Percentiles rank a stretch among this genome's conserved stretches.
Conservation (phyloP, 1,284 basidiomycete species). For the Cutaneotrichosporon cyanovorans region DNA sequence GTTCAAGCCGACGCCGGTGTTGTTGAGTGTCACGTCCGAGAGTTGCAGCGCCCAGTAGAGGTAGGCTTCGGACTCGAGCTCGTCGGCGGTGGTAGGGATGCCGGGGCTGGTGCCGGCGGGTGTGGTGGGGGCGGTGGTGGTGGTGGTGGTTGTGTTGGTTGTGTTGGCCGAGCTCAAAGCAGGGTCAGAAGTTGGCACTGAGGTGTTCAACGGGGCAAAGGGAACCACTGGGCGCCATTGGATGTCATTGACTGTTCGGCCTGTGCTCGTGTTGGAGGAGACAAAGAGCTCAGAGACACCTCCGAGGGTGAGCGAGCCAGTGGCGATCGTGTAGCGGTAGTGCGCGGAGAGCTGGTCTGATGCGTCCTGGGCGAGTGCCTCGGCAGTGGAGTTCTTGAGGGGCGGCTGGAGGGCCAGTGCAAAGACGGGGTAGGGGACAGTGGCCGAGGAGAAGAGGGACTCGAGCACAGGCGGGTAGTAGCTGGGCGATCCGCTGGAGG, state of each 20-base stretch:
- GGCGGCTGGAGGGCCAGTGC: constrained; percentile 30
- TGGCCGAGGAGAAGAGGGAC: constrained; percentile 22
- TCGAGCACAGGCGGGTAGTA: constrained; percentile 37
- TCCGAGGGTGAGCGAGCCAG: constrained; percentile 33
- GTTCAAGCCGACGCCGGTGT: constrained; percentile 52
- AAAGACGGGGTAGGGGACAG: constrained; percentile 34
- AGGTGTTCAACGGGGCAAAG: constrained; percentile 21
- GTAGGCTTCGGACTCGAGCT: constrained; percentile 49
- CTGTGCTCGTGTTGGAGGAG: constrained; percentile 17
- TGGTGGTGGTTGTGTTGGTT: background rate
- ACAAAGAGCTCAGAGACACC: constrained; percentile 33
- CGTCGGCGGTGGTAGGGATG: background rate
- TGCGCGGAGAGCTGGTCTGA: background rate
- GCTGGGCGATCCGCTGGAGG: constrained; percentile 3
- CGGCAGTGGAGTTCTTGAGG: background rate
- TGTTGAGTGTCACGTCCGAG: constrained; percentile 58
- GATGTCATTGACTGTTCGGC: constrained; percentile 29
- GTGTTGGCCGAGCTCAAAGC: background rate
- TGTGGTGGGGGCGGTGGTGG: background rate
- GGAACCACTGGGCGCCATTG: constrained; percentile 37
- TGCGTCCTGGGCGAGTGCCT: background rate
- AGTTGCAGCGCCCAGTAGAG: constrained; percentile 72
- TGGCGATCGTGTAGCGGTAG: constrained; percentile 14
- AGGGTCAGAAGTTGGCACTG: too few relatives aligned
- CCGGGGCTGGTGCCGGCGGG: too few relatives aligned